Evolutionary conservation across 257 asterid species (phyloP).

Genomic region (Primulina huaijiensis): DNA sequence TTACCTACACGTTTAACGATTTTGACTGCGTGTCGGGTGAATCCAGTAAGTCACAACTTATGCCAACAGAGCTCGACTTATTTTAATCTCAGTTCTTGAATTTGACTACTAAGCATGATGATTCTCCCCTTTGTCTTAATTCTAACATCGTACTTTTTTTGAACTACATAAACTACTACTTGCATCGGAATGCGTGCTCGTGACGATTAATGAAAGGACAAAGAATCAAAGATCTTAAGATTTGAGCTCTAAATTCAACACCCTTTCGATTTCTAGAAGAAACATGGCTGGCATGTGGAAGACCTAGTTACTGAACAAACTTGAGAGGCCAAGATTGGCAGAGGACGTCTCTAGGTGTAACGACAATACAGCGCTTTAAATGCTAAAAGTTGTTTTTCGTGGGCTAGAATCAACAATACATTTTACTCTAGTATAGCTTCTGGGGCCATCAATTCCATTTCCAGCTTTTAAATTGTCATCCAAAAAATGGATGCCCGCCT

Average conservation of each 20-base stretch:
- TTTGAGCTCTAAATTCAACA: background rate
- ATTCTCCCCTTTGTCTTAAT: background rate
- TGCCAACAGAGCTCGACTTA: too few species aligned
- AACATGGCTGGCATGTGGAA: conserved; percentile 25
- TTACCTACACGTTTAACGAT: conserved; percentile 21
- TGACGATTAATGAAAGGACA: background rate
- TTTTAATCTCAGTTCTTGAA: background rate
- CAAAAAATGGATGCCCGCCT: conserved; percentile 15
- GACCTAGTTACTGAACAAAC: conserved; percentile 18
- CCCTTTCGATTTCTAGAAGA: conserved; percentile 14
- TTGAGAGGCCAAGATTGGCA: conserved; percentile 29
- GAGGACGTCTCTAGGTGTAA: conserved; percentile 1
- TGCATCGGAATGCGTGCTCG: background rate
- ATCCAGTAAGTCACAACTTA: background rate
- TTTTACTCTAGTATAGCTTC: conserved; percentile 3
- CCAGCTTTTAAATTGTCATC: background rate
- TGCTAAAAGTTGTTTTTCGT: conserved; percentile 36
- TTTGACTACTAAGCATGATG: background rate
- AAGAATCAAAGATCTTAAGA: background rate
- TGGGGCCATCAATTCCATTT: conserved; percentile 17
- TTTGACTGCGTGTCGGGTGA: background rate
- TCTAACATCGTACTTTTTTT: background rate
- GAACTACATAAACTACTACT: background rate
- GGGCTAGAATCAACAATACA: conserved; percentile 2
- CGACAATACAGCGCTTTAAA: conserved; percentile 24